Base-by-base conservation (phyloP, 495 filamentous ascomycete species). In the Aspergillus funiculosus region DNA sequence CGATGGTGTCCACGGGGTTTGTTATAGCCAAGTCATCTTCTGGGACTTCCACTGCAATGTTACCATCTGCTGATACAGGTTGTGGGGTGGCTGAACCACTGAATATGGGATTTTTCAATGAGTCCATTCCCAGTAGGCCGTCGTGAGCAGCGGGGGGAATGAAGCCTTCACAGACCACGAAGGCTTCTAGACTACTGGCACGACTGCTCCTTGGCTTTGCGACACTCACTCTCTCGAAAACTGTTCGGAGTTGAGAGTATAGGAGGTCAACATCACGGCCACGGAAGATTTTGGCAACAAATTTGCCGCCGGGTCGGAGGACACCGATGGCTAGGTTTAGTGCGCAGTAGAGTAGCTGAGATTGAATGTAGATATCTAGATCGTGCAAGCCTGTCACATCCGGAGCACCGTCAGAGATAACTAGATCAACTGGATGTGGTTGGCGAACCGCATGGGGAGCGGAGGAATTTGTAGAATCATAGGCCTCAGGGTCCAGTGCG, bases 351-450 rank as follows among this genome's bases (percentile, higher is more conserved):
- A 98, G 83, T 14, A 98, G 79, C 65, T 96, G 91, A 3, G 87
- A 87, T 64, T 98, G 92, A 13, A 98, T 85, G 62, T 97, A 97
- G 55, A 96, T 96, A 63, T 98, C 92, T 6, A 98, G 76, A 64
- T 98, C 92, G 61, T 98, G 92, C 3, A 98, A 72, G 17, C 92
- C 92, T 0, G 92, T 98, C 27, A 97, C 94, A 59, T 98, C 92
- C 6, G 92, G 92, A 1, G 92, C 92, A 27, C 92, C 92, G 53
- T 98, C 92, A 38, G 86, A 92, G 42, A 98, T 77, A 21, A 98
- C 91, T 4, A 98, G 78, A 56, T 95, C 89, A 17, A 95, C 89
- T 0, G 82, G 87, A 44, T 89, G 80, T 10, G 75, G 71, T 49
- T 74, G 68, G 37, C 69, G 61, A n/a, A 72, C 60, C 2, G 64